These are phyloP conservation scores for Diaporthe sp. DNA, from an alignment of 2,329 filamentous ascomycete genomes.

Conservation along the genomic window DNA sequence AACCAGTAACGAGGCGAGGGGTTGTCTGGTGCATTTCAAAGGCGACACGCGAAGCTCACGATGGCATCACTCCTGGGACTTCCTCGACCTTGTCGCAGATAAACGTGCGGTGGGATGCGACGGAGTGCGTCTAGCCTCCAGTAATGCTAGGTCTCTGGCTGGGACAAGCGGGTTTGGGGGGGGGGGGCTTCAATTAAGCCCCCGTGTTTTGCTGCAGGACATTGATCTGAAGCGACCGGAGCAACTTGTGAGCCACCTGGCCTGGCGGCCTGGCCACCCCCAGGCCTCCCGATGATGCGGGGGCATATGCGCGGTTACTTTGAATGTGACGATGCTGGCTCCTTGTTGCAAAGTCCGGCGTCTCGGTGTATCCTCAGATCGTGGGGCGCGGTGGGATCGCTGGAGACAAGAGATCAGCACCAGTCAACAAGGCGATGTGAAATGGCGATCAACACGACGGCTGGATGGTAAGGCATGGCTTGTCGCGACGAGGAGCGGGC, in stretches of 20 bases:
- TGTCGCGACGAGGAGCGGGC: conserved; percentile 9
- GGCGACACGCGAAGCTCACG: conserved; percentile 13
- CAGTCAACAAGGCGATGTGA: conserved; percentile 6
- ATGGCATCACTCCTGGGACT: background rate
- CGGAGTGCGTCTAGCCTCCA: background rate
- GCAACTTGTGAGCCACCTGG: background rate
- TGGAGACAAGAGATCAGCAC: conserved; percentile 6
- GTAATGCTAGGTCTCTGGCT: background rate
- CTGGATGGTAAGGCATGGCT: background rate
- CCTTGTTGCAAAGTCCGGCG: background rate
- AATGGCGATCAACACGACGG: conserved; percentile 32
- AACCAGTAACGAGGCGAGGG: background rate
- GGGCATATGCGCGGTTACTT: background rate
- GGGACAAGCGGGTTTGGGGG: background rate
- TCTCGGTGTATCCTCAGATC: background rate
- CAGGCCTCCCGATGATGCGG: conserved; percentile 3
- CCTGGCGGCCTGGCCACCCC: background rate
- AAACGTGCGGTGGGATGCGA: background rate
- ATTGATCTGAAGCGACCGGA: background rate
- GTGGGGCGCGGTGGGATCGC: conserved; percentile 2
- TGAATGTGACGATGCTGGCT: conserved; percentile 4
- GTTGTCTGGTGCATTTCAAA: too few relatives aligned
- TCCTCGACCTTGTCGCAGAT: background rate
- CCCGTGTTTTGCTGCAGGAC: background rate
- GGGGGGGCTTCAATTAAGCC: background rate